Evolutionary conservation across 805 yeast genomes (phyloP).

Genomic region (Ascoidea rubescens): DNA sequence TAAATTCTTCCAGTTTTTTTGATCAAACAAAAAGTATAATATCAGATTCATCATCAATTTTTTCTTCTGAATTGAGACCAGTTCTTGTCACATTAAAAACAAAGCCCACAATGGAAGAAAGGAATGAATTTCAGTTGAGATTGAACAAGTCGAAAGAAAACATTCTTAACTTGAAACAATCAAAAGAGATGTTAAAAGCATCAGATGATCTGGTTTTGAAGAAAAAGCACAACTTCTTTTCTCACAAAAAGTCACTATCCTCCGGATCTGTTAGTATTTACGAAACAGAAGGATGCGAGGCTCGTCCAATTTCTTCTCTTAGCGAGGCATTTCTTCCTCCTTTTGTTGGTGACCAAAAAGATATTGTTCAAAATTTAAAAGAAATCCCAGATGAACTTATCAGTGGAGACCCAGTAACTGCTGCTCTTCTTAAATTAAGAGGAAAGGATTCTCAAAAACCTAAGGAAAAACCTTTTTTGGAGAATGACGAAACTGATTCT

Average conservation of each 20-base stretch:
- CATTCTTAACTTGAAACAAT: slow-evolving; percentile 11
- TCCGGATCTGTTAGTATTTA: neutral
- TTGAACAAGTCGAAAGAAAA: neutral
- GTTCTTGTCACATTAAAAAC: neutral
- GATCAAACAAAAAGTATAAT: neutral
- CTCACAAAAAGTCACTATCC: neutral
- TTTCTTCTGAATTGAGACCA: neutral
- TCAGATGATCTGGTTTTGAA: neutral
- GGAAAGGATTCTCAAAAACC: slow-evolving; percentile 18
- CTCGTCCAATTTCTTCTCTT: slow-evolving; percentile 5
- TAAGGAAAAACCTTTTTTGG: neutral
- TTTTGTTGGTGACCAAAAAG: slow-evolving; percentile 35
- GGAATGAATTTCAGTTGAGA: neutral
- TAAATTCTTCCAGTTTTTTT: neutral
- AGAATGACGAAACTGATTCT: neutral
- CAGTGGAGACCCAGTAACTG: slow-evolving; percentile 53
- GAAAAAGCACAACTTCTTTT: neutral
- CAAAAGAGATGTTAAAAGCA: slow-evolving; percentile 2
- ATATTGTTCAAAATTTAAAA: slow-evolving; percentile 62
- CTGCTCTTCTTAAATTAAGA: slow-evolving; percentile 67
- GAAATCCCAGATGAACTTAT: slow-evolving; percentile 71
- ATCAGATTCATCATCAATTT: neutral
- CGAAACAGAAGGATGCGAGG: neutral
- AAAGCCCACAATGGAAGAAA: neutral
- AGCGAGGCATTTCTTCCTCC: slow-evolving; percentile 13